phyloP scores from a whole-genome alignment of 345 rosid genomes.

The Eucalyptus microcorys region DNA sequence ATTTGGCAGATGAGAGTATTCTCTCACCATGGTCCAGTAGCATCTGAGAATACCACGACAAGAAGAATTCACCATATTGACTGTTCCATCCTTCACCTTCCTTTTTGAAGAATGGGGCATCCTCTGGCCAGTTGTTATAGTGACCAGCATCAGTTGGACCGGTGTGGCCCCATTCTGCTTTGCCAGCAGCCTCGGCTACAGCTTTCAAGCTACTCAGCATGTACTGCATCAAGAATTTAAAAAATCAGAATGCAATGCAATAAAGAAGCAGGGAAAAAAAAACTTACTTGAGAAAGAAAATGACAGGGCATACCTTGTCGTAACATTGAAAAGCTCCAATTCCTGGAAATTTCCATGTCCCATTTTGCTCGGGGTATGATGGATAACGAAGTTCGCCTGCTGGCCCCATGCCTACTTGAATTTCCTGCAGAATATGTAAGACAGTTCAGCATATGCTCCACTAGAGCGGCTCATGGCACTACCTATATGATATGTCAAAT shows the following conservation, averaged over 20 bases:
- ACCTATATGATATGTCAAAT: not conserved
- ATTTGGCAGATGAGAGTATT: slow-evolving; percentile 52
- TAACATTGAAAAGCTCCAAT: slow-evolving; percentile 98
- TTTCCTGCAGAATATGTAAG: slow-evolving; percentile 40
- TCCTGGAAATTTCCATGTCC: slow-evolving; percentile 94
- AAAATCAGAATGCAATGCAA: not conserved
- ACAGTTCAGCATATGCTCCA: not conserved
- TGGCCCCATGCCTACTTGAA: slow-evolving; percentile 99
- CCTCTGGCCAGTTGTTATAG: slow-evolving; percentile 97
- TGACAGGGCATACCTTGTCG: slow-evolving; percentile 44
- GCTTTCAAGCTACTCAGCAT: slow-evolving; percentile 74
- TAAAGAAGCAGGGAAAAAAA: not conserved
- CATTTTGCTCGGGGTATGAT: slow-evolving; percentile 79
- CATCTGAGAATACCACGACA: slow-evolving; percentile 87
- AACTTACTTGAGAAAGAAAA: not conserved
- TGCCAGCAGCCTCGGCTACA: slow-evolving; percentile 79
- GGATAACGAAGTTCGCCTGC: slow-evolving; percentile 97
- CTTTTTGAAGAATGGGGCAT: slow-evolving; percentile 67
- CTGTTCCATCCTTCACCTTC: slow-evolving; percentile 85
- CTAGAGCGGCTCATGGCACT: not conserved
- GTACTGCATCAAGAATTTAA: slow-evolving; percentile 38
- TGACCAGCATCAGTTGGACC: slow-evolving; percentile 97
- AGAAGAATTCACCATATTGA: slow-evolving; percentile 83
- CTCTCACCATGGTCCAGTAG: slow-evolving; percentile 77
- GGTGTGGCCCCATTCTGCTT: slow-evolving; percentile 89